These are phyloP conservation scores for Pisolithus microcarpus DNA, from an alignment of 768 basidiomycete genomes.

Conservation along the genomic window DNA sequence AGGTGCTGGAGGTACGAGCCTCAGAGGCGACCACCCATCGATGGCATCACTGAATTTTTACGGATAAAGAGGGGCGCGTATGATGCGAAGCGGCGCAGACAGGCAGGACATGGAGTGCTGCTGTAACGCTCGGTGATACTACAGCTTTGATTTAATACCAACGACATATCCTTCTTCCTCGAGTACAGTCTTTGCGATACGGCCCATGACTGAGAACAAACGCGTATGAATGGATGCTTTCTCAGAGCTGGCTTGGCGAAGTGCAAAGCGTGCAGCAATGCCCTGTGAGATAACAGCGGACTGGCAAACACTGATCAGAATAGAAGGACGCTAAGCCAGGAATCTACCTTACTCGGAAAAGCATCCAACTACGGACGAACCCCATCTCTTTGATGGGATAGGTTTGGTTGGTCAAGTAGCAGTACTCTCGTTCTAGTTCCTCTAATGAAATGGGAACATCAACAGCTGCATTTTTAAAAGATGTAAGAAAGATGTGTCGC, in stretches of 20 bases:
- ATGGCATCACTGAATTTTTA: not conserved
- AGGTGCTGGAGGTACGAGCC: slow-evolving; percentile 14
- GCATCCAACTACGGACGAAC: slow-evolving; percentile 81
- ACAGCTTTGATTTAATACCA: slow-evolving; percentile 21
- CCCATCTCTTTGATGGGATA: slow-evolving; percentile 76
- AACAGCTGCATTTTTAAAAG: slow-evolving; percentile 55
- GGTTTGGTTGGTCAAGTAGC: slow-evolving; percentile 51
- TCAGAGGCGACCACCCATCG: slow-evolving; percentile 2
- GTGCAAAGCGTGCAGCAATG: slow-evolving; percentile 79
- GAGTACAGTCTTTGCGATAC: slow-evolving; percentile 51
- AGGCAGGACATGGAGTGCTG: not conserved
- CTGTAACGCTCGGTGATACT: not conserved
- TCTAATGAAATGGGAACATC: slow-evolving; percentile 59
- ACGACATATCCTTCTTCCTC: slow-evolving; percentile 43
- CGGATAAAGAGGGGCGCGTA: slow-evolving; percentile 11
- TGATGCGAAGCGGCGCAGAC: not conserved
- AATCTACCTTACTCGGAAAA: slow-evolving; percentile 55
- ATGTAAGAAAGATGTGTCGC: slow-evolving; percentile 31
- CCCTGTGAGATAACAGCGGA: slow-evolving; percentile 81
- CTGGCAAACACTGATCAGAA: slow-evolving; percentile 30
- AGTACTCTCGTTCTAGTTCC: slow-evolving; percentile 78
- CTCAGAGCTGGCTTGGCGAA: slow-evolving; percentile 87
- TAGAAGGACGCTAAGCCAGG: not conserved
- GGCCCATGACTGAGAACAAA: slow-evolving; percentile 57
- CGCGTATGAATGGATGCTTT: slow-evolving; percentile 42